Evolutionary conservation across 2,329 filamentous ascomycete species (phyloP).

Genomic region (Hymenoscyphus fraxineus): DNA sequence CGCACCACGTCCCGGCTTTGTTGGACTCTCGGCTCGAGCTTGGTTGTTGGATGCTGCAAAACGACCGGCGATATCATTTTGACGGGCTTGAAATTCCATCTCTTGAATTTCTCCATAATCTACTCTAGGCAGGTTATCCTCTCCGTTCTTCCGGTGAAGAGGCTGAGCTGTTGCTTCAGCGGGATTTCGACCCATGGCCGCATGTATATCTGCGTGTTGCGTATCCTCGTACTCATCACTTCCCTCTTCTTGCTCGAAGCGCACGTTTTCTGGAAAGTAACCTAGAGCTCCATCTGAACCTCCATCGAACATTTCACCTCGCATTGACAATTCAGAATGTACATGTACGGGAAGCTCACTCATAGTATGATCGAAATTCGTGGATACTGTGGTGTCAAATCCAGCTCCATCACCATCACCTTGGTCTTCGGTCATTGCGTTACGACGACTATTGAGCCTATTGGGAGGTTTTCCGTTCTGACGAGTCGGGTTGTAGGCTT

Average conservation of each 20-base stretch:
- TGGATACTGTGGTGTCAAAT: conserved; percentile 3
- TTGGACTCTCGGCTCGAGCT: not conserved
- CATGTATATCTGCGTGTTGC: not conserved
- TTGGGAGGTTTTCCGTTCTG: not conserved
- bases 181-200: not conserved
- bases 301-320: not conserved
- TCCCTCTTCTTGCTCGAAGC: not conserved
- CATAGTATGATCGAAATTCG: conserved; percentile 5
- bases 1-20: not conserved
- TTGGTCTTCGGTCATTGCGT: not conserved
- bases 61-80: conserved; percentile 3
- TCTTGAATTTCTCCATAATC: not conserved
- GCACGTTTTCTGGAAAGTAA: not conserved
- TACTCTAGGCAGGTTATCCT: not conserved
- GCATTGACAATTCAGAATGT: not conserved
- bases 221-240: not conserved
- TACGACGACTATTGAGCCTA: not conserved
- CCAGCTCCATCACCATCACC: not conserved
- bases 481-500: not conserved
- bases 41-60: not conserved
- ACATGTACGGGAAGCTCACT: not conserved
- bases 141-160: conserved; percentile 9
- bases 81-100: not conserved
- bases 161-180: not conserved
- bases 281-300: not conserved